Base-by-base conservation (phyloP, 2,329 filamentous ascomycete species). In the Cercospora citrullina region DNA sequence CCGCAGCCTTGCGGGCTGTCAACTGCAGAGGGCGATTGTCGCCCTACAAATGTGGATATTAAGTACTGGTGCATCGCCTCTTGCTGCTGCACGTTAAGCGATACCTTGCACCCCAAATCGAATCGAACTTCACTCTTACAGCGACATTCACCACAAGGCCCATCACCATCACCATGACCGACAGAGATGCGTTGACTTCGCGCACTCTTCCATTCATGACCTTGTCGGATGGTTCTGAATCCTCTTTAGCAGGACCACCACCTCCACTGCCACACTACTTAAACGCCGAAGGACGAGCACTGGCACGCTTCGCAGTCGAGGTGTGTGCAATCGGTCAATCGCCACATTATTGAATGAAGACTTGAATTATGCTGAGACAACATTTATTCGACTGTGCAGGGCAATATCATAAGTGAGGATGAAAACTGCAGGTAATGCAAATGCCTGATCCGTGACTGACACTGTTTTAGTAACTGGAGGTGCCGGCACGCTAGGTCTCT, bases 401-500 rank as follows among this genome's bases (percentile, higher is more conserved):
- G 85, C 68, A 87, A 85, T 72, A 82, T 83, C 28, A 81, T 87
- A 62, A 79, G 83, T 84, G 82, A 66, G 83, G 79, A 21, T 16
- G 60, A 45, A 16, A 30, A n/a, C n/a, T 5, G 21, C 30, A 26
- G 8, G 31, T 58, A 16, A 9, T 58, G n/a, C 16, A 12, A 6
- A 39, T 23, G 45, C 28, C 7, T 9, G n/a, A 42, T 42, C 1
- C 16, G 21, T 51, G 23, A 9, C 45, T 30, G 21, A 26, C 23
- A 23, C 26, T 57, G 5, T 53, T 12, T 73, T 42, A 84, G 84
- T 91, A 12, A 91, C 90, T 0, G 90, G 90, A 18, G 90, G 89
- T 33, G 85, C 87, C 14, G 90, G 90, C 4, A 87, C 85, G 10
- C 81, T 91, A 0, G 89, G 87, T 6, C 81, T 89, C 8, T 81